Conservation (phyloP, 2,329 filamentous ascomycete species). For the Neopestalotiopsis clavispora region DNA sequence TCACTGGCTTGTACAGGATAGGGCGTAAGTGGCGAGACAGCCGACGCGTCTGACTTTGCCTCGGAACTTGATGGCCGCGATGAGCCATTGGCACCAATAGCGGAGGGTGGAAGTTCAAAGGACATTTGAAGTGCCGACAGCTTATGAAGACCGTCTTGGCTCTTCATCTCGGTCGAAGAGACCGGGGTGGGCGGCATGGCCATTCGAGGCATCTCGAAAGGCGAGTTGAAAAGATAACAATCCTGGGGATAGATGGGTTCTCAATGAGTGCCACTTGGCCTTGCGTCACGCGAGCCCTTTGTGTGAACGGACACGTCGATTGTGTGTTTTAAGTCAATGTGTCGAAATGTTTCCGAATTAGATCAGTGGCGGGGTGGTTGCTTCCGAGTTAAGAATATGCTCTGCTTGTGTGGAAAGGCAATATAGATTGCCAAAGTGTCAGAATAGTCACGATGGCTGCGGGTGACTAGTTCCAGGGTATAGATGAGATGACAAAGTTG, state of each 20-base stretch:
- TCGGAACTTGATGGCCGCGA: conserved; percentile 50
- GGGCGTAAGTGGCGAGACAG: conserved; percentile 31
- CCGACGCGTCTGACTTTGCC: conserved; percentile 34
- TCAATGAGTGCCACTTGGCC: not conserved
- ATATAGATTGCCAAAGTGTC: not conserved
- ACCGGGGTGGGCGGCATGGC: conserved; percentile 76
- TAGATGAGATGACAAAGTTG: not conserved
- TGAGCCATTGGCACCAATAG: conserved; percentile 56
- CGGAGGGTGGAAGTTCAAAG: conserved; percentile 80
- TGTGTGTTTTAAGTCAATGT: conserved; percentile 1
- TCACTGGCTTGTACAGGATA: conserved; percentile 52
- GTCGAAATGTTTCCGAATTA: not conserved
- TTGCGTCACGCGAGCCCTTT: not conserved
- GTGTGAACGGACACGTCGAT: not conserved
- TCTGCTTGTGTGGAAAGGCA: not conserved
- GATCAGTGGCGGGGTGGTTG: not conserved
- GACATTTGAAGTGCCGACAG: conserved; percentile 67
- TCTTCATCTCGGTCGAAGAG: conserved; percentile 79
- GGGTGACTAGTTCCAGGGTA: not conserved
- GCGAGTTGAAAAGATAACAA: not conserved
- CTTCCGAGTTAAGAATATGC: not conserved
- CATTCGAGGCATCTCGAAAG: conserved; percentile 64
- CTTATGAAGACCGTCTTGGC: conserved; percentile 68
- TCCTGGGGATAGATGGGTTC: not conserved
- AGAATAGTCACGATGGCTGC: not conserved